Percentiles rank a stretch among this genome's conserved stretches.
Evolutionary conservation across 352 stramenopile species (phyloP).

Genomic region (Phytopythium mirpurense): DNA sequence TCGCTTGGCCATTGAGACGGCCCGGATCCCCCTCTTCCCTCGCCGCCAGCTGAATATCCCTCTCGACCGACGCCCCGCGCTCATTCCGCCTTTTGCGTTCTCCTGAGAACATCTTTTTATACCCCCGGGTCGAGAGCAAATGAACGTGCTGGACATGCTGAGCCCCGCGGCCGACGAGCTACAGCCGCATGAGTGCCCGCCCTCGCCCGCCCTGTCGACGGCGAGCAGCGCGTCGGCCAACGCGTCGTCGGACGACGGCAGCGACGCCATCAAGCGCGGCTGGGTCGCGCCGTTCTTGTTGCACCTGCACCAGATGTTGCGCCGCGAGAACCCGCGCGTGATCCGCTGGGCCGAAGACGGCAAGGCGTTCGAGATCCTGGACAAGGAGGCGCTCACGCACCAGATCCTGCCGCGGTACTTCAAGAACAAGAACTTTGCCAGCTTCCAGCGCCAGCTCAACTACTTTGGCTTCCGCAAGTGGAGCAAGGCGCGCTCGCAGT

Average conservation of each 20-base stretch:
- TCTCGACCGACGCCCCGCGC: neutral
- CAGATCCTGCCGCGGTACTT: constrained; percentile 93
- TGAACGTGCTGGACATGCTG: constrained; percentile 50
- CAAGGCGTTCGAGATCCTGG: constrained; percentile 77
- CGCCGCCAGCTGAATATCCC: neutral
- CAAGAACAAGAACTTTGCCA: constrained; percentile 96
- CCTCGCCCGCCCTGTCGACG: constrained; percentile 33
- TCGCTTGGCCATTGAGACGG: neutral
- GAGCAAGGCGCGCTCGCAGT: constrained; percentile 71
- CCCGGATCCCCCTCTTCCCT: neutral
- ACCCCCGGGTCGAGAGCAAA: constrained; percentile 9
- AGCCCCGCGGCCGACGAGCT: constrained; percentile 11
- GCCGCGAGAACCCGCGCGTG: constrained; percentile 66
- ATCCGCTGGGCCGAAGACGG: constrained; percentile 80
- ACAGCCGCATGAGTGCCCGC: constrained; percentile 16
- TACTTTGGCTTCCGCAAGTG: constrained; percentile 94
- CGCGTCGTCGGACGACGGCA: constrained; percentile 2
- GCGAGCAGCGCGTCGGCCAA: constrained; percentile 16
- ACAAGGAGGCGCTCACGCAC: constrained; percentile 82
- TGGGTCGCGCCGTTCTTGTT: constrained; percentile 85
- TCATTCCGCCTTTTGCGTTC: constrained; percentile 28
- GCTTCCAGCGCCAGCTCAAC: constrained; percentile 93
- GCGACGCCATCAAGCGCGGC: constrained; percentile 38
- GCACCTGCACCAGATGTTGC: constrained; percentile 83
- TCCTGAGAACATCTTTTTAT: constrained; percentile 1